Evolutionary conservation across 108 stramenopile genomes (phyloP).

Genomic region (Conticribra guillardii): DNA sequence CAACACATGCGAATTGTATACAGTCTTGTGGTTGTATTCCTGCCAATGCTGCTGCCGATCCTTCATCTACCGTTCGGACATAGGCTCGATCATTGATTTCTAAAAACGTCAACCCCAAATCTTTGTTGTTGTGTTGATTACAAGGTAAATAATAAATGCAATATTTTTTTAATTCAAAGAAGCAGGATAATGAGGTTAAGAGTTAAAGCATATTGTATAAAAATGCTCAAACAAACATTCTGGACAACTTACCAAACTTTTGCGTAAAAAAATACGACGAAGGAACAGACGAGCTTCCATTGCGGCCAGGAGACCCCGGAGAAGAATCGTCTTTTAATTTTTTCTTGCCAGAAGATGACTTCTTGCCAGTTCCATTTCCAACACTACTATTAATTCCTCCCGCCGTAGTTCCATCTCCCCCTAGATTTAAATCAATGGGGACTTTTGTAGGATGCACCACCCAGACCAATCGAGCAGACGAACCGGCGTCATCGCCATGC

Average conservation of each 20-base stretch:
- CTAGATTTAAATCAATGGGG: conserved; percentile 11
- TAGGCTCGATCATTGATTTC: conserved; percentile 84
- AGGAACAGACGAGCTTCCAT: conserved; percentile 3
- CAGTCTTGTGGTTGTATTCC: conserved; percentile 75
- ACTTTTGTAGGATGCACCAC: conserved; percentile 57
- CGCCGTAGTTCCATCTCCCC: too few species aligned
- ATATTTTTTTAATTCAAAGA: not conserved
- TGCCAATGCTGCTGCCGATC: conserved; percentile 50
- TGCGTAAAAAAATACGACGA: conserved; percentile 29
- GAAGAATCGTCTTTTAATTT: too few species aligned
- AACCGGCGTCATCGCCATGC: conserved; percentile 84
- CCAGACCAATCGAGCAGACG: conserved; percentile 64
- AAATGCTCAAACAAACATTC: too few species aligned
- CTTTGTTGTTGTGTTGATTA: conserved; percentile 8
- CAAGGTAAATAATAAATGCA: too few species aligned
- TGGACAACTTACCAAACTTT: conserved; percentile 52
- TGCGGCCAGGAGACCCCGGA: not conserved
- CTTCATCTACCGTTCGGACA: conserved; percentile 64
- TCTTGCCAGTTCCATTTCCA: too few species aligned
- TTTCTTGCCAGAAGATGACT: too few species aligned
- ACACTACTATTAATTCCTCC: not conserved
- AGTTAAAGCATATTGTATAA: not conserved
- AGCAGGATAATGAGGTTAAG: not conserved
- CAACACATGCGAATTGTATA: conserved; percentile 80
- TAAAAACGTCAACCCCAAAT: conserved; percentile 75